phyloP scores from a whole-genome alignment of 768 basidiomycete genomes.

The Hirschioporus abietinus region DNA sequence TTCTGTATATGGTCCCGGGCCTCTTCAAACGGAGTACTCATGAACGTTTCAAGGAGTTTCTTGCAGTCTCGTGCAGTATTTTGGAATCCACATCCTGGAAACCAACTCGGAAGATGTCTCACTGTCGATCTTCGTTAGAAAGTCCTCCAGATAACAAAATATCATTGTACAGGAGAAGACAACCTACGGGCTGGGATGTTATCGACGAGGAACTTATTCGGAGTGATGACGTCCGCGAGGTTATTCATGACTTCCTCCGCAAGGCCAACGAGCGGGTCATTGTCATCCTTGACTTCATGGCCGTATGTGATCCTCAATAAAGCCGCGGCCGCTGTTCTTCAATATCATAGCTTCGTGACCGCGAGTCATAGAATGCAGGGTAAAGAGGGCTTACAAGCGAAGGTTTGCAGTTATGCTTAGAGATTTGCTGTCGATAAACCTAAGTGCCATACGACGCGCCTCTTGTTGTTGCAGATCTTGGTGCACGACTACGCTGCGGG shows the following conservation, averaged over 20 bases:
- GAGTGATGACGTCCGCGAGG: background rate
- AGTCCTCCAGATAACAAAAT: background rate
- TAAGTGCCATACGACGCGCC: background rate
- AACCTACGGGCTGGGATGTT: background rate
- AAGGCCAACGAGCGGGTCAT: background rate
- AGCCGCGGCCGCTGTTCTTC: background rate
- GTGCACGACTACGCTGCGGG: background rate
- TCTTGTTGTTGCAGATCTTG: background rate
- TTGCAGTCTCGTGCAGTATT: background rate
- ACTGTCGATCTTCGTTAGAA: background rate
- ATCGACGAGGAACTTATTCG: background rate
- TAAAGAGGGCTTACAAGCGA: background rate
- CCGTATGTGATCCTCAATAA: background rate
- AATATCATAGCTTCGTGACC: background rate
- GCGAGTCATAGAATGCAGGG: background rate
- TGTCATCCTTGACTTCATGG: background rate
- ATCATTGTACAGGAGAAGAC: background rate
- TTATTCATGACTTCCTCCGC: background rate
- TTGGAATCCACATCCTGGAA: background rate
- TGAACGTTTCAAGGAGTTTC: background rate
- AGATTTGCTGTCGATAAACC: background rate
- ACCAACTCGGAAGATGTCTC: background rate
- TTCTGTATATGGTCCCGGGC: background rate
- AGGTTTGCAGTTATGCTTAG: background rate
- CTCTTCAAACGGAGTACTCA: background rate